These are phyloP conservation scores for Silene coronaria DNA, from an alignment of 179 eudicot species.

Conservation along the genomic window DNA sequence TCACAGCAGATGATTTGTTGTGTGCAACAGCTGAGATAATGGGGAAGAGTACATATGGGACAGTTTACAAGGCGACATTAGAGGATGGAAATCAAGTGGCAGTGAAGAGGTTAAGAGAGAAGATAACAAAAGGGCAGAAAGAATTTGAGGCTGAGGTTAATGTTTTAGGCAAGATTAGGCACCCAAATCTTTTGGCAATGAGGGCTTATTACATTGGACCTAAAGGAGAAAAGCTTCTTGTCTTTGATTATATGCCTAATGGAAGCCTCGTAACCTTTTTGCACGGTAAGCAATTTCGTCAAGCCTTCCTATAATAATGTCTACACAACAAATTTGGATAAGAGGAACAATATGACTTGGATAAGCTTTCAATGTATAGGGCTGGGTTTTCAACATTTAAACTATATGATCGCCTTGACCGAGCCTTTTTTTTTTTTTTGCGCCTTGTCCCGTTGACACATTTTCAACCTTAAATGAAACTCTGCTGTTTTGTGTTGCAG, in stretches of 20 bases:
- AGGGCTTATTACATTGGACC: constrained; percentile 92
- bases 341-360: too few relatives aligned
- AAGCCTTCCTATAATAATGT: neutral
- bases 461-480: neutral
- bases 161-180: constrained; percentile 63
- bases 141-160: constrained; percentile 81
- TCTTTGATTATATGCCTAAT: constrained; percentile 73
- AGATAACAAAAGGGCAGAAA: constrained; percentile 67
- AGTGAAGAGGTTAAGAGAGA: constrained; percentile 85
- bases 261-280: constrained; percentile 85
- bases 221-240: constrained; percentile 96
- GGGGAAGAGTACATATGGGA: constrained; percentile 92
- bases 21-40: constrained; percentile 97
- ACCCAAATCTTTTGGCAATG: constrained; percentile 70
- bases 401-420: neutral
- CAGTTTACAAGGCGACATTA: constrained; percentile 84
- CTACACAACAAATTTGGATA: neutral
- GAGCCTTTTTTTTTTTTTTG: neutral
- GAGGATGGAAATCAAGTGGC: constrained; percentile 87
- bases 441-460: too few relatives aligned
- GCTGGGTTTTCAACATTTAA: too few relatives aligned
- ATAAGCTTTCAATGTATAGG: too few relatives aligned
- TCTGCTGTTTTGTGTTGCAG: constrained; percentile 32
- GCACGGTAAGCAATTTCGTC: constrained; percentile 48
- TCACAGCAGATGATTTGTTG: constrained; percentile 80